phyloP scores from a whole-genome alignment of 2,329 filamentous ascomycete species.

The Grosmannia huntii region DNA sequence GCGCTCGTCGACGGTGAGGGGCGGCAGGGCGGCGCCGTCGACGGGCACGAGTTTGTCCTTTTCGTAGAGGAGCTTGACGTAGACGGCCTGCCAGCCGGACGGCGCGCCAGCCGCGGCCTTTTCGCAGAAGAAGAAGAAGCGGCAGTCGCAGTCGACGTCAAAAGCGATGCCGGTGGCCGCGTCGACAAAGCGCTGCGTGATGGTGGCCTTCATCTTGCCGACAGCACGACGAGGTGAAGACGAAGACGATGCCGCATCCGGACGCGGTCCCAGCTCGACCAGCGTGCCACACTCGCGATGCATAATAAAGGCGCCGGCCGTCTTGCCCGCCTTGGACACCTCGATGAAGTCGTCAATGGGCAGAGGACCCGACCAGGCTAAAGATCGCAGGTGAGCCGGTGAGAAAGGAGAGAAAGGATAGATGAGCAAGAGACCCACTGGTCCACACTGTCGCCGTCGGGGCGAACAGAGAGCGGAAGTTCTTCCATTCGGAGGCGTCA shows the following conservation, averaged over 20 bases:
- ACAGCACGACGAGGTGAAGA: slow-evolving; percentile 31
- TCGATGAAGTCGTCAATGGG: slow-evolving; percentile 33
- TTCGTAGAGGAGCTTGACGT: slow-evolving; percentile 36
- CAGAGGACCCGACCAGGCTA: slow-evolving; percentile 33
- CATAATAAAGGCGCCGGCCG: slow-evolving; percentile 41
- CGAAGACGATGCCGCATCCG: slow-evolving; percentile 16
- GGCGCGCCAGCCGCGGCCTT: slow-evolving; percentile 7
- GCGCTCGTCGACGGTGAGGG: slow-evolving; percentile 22
- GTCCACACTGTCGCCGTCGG: slow-evolving; percentile 35
- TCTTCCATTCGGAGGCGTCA: slow-evolving; percentile 38
- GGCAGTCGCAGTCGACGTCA: slow-evolving; percentile 38
- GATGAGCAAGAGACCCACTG: slow-evolving; percentile 24
- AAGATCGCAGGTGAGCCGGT: not conserved
- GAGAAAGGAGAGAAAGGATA: not conserved
- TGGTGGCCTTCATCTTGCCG: slow-evolving; percentile 27
- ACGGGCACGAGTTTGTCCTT: slow-evolving; percentile 36
- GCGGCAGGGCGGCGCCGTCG: slow-evolving; percentile 26
- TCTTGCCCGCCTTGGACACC: slow-evolving; percentile 36
- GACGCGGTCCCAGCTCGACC: slow-evolving; percentile 15
- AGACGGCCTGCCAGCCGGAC: slow-evolving; percentile 26
- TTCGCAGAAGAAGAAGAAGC: slow-evolving; percentile 35
- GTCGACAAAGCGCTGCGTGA: slow-evolving; percentile 33
- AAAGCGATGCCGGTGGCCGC: slow-evolving; percentile 21
- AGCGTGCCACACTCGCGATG: slow-evolving; percentile 30
- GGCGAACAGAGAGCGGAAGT: slow-evolving; percentile 35